phyloP scores from a whole-genome alignment of 345 rosid genomes.

The Lepidium africanum region DNA sequence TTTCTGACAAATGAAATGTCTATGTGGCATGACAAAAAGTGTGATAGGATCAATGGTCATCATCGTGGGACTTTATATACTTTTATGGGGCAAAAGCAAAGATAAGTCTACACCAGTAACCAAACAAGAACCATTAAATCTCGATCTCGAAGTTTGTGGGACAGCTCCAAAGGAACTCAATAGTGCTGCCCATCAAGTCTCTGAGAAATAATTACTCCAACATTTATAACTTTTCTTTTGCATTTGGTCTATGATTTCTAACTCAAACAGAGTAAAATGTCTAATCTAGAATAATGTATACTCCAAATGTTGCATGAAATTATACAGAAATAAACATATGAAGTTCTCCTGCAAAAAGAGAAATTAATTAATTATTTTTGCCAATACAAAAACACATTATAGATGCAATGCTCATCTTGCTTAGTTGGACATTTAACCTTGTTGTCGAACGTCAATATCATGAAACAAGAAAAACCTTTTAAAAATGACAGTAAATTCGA shows the following conservation, averaged over 20 bases:
- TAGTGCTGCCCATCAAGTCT: constrained; percentile 2
- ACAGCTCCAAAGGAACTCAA: constrained; percentile 16
- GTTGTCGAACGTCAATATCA: no score
- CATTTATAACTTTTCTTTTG: not conserved
- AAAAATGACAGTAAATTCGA: no score
- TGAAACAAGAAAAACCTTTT: no score
- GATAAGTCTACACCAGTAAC: constrained; percentile 33
- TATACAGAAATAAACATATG: not conserved
- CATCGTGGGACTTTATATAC: constrained; percentile 55
- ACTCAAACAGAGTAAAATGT: not conserved
- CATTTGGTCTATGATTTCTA: not conserved
- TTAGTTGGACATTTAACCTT: constrained; percentile 3
- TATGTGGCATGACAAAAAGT: constrained; percentile 33
- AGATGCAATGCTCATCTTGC: constrained; percentile 29
- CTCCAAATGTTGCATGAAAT: not conserved
- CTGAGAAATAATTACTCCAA: constrained; percentile 4
- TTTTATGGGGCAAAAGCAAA: constrained; percentile 74
- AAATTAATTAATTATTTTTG: not conserved
- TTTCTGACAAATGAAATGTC: not conserved
- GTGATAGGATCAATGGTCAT: constrained; percentile 58
- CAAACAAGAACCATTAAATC: constrained; percentile 36
- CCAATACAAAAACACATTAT: not conserved
- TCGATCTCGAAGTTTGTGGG: constrained; percentile 23
- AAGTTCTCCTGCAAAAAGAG: not conserved
- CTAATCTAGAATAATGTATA: not conserved